Percentiles rank a stretch among this genome's conserved stretches.
Evolutionary conservation across 352 stramenopile species (phyloP).

Genomic region (Phytophthora capsici): DNA sequence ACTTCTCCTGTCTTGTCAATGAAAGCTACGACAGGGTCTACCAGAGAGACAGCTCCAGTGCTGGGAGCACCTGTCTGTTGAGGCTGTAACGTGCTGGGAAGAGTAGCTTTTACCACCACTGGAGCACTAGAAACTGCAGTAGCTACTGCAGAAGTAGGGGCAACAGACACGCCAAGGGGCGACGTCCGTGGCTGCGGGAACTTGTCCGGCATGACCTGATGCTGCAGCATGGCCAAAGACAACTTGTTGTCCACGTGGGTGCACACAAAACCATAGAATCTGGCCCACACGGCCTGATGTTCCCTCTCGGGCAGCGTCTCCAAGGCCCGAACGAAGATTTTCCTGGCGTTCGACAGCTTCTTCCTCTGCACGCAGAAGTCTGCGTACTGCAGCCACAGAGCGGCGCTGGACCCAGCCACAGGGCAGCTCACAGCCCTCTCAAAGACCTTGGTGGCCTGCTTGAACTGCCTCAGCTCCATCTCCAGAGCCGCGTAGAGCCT

Average conservation of each 20-base stretch:
- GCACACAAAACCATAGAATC: slow-evolving; percentile 70
- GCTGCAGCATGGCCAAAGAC: slow-evolving; percentile 57
- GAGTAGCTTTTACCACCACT: neutral
- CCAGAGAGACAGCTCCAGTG: slow-evolving; percentile 18
- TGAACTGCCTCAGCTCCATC: slow-evolving; percentile 84
- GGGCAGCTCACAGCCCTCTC: slow-evolving; percentile 63
- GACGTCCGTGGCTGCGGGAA: slow-evolving; percentile 26
- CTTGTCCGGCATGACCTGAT: slow-evolving; percentile 60
- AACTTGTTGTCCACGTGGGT: slow-evolving; percentile 67
- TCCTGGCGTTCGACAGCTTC: slow-evolving; percentile 78
- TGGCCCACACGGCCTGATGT: slow-evolving; percentile 49
- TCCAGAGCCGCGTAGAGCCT: slow-evolving; percentile 73
- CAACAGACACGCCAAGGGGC: neutral
- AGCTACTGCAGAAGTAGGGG: slow-evolving; percentile 7
- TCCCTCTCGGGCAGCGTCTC: slow-evolving; percentile 48
- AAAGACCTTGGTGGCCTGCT: slow-evolving; percentile 84
- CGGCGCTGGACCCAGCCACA: slow-evolving; percentile 40
- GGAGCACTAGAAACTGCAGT: slow-evolving; percentile 1
- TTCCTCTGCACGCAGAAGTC: slow-evolving; percentile 77
- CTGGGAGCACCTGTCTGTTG: slow-evolving; percentile 8
- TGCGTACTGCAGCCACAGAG: slow-evolving; percentile 73
- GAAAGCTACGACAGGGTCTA: slow-evolving; percentile 67
- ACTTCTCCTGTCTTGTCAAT: slow-evolving; percentile 65
- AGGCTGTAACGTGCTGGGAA: slow-evolving; percentile 31
- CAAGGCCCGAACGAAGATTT: slow-evolving; percentile 74